Evolutionary conservation across 495 filamentous ascomycete species (phyloP), one percentile per base, ranked within the genome.

Genomic region (Lindgomyces ingoldianus): DNA sequence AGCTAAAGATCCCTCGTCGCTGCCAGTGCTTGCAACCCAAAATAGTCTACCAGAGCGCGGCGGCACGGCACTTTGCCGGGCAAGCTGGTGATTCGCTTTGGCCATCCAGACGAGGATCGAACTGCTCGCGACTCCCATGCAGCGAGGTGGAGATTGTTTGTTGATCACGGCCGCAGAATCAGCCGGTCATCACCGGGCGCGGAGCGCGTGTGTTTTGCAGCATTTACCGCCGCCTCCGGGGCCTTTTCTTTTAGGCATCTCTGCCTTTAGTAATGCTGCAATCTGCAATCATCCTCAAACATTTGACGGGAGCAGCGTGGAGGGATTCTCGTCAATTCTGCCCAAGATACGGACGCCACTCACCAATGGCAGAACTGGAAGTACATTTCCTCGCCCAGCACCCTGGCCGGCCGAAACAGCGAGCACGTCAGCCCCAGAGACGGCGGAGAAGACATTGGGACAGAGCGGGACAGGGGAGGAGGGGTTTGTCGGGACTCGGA

Each of bases 141-240:
- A 64, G n/a, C 41, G 19, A 3, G 41, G 62, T 64, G 62, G 62
- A 64, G 53, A 64, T 64, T 64, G 62, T 64, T 64, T 64, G 62
- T 64, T 64, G 62, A 64, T 64, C 62, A 54, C 33, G 49, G 51
- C 41, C 60, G 50, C 59, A 41, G 36, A 26, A 48, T 63, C 60
- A 63, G 60, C 60, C 52, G 50, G 60, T 36, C 24, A 33, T 26
- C 10, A 4, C 21, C 44, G 19, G 22, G 25, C 12, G 9, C 44
- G 41, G n/a, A 55, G 51, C 60, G 60, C 60, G 50, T 63, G 60
- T 63, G 60, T 63, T 56, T 55, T 56, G 60, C 51, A 56, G 48
- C 16, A 58, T 22, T 47, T n/a, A 6, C 44, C 44, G 16, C 8
- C 21, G 44, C 14, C 8, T 47, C 8, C n/a, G 21, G n/a, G 16